Base-by-base conservation (phyloP, 2,329 filamentous ascomycete genomes). In the Trichoderma simmonsii region DNA sequence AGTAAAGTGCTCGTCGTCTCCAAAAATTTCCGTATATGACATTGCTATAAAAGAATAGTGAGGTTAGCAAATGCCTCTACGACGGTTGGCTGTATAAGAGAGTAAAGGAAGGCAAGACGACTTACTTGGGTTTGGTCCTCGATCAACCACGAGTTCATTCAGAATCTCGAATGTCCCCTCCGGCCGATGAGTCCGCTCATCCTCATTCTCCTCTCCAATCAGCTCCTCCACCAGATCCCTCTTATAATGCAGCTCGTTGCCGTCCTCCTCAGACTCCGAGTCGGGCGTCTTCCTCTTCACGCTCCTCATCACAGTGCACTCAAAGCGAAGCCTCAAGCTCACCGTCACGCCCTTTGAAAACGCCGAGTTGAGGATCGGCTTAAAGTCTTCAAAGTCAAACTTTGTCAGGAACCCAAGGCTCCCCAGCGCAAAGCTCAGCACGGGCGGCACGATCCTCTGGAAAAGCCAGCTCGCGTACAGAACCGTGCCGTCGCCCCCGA, bases 401-500 rank as follows among this genome's bases (percentile, higher is more conserved):
- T 98, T 98, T 30, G 96, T 98, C 75, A 99, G 84, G 79, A 99
- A 99, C 0, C 96, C 96, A 6, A 99, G 85, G 28, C 95, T 97
- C 9, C 96, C 96, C 11, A 98, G 85, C 1, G 94, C 89, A 80
- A 99, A 98, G 73, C 94, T 95, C 73, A 99, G 85, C 1, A 98
- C 94, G 0, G 96, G 96, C 6, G 96, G 96, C 0, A 98, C 95
- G 61, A 98, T 92, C 56, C 93, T 90, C 83, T 99, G 96, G 80
- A 99, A 99, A 1, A 99, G 86, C 95, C 95, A 98, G 78, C 94
- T 97, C 4, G 95, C 93, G 79, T 97, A 98, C 12, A 99, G 85
- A 7, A 99, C 95, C 0, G 96, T 99, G n/a, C 96, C 96, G 79
- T 99, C 96, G 14, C 96, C 96, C 63, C 94, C 95, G 3, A 97